Evolutionary conservation across 371 early-diverging fungal species (phyloP).

Genomic region (Circinella minor): DNA sequence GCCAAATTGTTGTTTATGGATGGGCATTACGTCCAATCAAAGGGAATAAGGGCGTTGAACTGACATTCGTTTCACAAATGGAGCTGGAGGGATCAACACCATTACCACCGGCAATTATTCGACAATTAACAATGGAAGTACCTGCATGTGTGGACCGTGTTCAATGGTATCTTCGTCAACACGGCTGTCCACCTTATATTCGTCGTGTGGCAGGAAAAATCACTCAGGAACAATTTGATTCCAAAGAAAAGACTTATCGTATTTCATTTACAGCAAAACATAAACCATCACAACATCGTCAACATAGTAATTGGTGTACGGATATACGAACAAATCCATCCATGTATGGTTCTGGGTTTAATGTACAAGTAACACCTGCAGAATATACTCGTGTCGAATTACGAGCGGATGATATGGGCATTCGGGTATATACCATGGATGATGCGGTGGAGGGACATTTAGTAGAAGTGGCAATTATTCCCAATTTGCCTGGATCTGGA

Average conservation of each 20-base stretch:
- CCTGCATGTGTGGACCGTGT: slow-evolving; percentile 52
- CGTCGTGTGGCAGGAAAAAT: slow-evolving; percentile 52
- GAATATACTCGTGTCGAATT: slow-evolving; percentile 34
- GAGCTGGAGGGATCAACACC: slow-evolving; percentile 57
- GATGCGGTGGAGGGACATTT: slow-evolving; percentile 36
- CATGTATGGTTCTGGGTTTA: slow-evolving; percentile 44
- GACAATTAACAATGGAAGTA: slow-evolving; percentile 47
- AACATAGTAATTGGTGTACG: slow-evolving; percentile 37
- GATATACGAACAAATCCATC: slow-evolving; percentile 44
- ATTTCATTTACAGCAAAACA: slow-evolving; percentile 46
- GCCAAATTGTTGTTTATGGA: slow-evolving; percentile 52
- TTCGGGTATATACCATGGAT: slow-evolving; percentile 44
- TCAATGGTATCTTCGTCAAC: slow-evolving; percentile 45
- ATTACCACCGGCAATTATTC: slow-evolving; percentile 52
- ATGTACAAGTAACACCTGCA: slow-evolving; percentile 23
- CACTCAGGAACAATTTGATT: slow-evolving; percentile 33
- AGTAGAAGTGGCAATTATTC: slow-evolving; percentile 28
- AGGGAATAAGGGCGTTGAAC: slow-evolving; percentile 40
- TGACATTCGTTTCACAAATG: slow-evolving; percentile 61
- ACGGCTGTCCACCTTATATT: slow-evolving; percentile 63
- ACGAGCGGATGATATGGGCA: slow-evolving; percentile 36
- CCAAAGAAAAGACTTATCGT: slow-evolving; percentile 29
- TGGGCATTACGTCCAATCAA: slow-evolving; percentile 56
- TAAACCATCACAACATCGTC: slow-evolving; percentile 33
- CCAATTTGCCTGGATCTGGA: slow-evolving; percentile 25